Conservation (phyloP, 1,284 basidiomycete genomes). For the Anthracocystis walkeri region DNA sequence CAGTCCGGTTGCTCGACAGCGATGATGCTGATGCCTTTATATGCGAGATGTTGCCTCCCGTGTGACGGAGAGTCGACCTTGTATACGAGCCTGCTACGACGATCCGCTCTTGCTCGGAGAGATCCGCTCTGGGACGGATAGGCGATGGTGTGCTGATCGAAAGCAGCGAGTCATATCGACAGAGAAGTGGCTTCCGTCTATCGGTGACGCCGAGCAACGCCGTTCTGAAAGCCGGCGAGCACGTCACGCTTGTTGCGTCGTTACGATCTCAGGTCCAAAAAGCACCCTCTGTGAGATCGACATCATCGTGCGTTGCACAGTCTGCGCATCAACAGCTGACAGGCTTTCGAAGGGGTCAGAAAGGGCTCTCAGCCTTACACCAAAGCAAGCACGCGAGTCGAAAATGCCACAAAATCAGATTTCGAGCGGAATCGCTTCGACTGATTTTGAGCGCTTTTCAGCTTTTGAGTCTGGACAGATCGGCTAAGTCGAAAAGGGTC, state of each 20-base stretch:
- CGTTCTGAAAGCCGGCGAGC: constrained; percentile 25
- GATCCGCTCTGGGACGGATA: constrained; percentile 6
- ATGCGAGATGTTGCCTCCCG: neutral
- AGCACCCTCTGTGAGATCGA: neutral
- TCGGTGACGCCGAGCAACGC: constrained; percentile 26
- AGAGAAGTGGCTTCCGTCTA: neutral
- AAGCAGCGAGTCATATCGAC: constrained; percentile 4
- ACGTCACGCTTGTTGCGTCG: too few species aligned
- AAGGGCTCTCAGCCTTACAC: constrained; percentile 23
- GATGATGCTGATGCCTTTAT: neutral
- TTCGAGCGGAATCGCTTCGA: neutral
- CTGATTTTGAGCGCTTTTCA: neutral
- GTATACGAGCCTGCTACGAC: too few species aligned
- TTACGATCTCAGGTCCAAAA: neutral
- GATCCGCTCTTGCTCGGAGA: constrained; percentile 1
- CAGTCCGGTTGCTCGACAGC: neutral
- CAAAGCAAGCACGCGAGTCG: too few species aligned
- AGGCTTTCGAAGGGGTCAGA: too few species aligned
- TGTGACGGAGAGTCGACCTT: too few species aligned
- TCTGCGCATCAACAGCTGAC: constrained; percentile 4
- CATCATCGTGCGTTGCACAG: constrained; percentile 19
- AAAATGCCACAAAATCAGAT: too few species aligned
- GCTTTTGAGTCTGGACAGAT: constrained; percentile 20
- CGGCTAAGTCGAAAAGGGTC: constrained; percentile 26
- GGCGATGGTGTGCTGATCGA: neutral